Evolutionary conservation across 2,329 filamentous ascomycete genomes (phyloP).

Genomic region (Diaporthe ilicicola): DNA sequence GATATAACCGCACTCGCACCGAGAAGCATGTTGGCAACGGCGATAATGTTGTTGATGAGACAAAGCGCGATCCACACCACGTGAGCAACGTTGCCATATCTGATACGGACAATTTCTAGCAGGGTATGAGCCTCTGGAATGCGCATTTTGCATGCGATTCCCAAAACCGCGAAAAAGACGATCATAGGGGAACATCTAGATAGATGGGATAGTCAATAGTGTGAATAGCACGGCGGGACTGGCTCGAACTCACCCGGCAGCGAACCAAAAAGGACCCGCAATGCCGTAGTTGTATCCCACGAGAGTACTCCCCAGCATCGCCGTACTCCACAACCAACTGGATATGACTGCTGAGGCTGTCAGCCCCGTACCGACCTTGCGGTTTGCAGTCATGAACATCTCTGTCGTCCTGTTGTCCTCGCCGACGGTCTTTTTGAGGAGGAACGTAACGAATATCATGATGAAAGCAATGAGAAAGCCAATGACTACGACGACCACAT

Average conservation of each 20-base stretch:
- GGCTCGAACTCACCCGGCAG: constrained; percentile 46
- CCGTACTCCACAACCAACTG: constrained; percentile 64
- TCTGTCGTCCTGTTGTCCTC: constrained; percentile 29
- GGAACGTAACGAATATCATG: constrained; percentile 27
- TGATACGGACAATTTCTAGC: constrained; percentile 60
- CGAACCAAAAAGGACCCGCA: constrained; percentile 66
- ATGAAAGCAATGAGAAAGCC: constrained; percentile 29
- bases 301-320: constrained; percentile 57
- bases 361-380: constrained; percentile 58
- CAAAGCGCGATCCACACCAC: constrained; percentile 61
- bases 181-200: constrained; percentile 60
- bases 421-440: constrained; percentile 18
- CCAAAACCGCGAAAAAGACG: constrained; percentile 61
- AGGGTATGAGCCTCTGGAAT: constrained; percentile 63
- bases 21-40: constrained; percentile 61
- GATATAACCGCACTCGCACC: constrained; percentile 52
- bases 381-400: constrained; percentile 49
- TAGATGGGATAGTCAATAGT: background rate
- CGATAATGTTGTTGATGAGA: constrained; percentile 63
- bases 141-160: constrained; percentile 60
- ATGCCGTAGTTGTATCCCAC: constrained; percentile 64
- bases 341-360: constrained; percentile 63
- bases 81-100: constrained; percentile 57
- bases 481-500: constrained; percentile 28
- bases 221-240: no score